Conservation (phyloP, 2,329 filamentous ascomycete species). For the Talaromyces islandicus region DNA sequence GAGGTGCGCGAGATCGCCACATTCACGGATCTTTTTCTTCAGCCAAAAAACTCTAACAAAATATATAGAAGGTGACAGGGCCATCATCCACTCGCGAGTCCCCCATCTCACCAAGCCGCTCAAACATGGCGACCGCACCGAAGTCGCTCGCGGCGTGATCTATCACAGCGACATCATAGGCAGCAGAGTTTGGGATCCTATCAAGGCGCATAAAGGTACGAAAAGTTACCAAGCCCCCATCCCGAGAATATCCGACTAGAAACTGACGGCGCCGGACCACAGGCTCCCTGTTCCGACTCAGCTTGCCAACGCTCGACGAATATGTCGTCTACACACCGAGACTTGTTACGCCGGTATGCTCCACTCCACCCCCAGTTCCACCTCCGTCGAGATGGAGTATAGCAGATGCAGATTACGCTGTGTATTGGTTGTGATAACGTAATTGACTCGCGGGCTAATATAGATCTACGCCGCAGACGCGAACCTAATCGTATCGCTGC, state of each 20-base stretch:
- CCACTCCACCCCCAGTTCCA: constrained; percentile 25
- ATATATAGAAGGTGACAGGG: constrained; percentile 38
- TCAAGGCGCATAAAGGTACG: constrained; percentile 48
- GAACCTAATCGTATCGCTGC: constrained; percentile 65
- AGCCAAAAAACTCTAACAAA: neutral
- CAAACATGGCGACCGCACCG: constrained; percentile 28
- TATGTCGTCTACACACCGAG: constrained; percentile 64
- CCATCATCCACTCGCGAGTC: constrained; percentile 33
- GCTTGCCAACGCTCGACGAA: constrained; percentile 64
- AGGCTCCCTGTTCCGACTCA: constrained; percentile 44
- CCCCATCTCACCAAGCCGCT: constrained; percentile 39
- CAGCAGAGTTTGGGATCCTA: constrained; percentile 51
- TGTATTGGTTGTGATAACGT: neutral
- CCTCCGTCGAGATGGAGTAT: neutral
- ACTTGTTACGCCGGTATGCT: constrained; percentile 64
- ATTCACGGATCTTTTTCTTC: neutral
- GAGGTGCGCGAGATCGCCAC: constrained; percentile 18
- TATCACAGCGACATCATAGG: constrained; percentile 58
- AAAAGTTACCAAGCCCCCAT: no score
- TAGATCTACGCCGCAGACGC: constrained; percentile 72
- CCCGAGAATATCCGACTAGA: neutral
- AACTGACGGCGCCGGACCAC: neutral
- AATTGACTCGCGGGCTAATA: constrained; percentile 6
- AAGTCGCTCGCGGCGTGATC: constrained; percentile 31
- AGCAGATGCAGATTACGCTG: neutral